A percentile compares a stretch with the other conserved stretches of the same genome.
These are phyloP conservation scores for Musa schizocarpa DNA, from an alignment of 176 grass and related monocot genomes.

Conservation along the genomic window DNA sequence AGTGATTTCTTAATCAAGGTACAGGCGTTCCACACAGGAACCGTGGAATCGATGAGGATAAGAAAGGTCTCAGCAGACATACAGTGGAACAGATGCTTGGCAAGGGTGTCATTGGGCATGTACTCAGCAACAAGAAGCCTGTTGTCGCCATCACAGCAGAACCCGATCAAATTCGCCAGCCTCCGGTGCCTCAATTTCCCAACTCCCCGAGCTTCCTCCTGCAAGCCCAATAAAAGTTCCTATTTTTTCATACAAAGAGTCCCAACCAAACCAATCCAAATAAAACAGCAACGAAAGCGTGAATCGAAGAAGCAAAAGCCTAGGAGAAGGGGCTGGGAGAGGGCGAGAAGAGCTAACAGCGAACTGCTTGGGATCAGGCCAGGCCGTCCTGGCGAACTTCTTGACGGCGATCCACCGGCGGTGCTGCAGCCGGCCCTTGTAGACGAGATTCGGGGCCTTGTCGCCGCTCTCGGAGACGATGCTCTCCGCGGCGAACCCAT, in stretches of 20 bases:
- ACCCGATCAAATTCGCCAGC: constrained; percentile 87
- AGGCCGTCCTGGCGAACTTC: constrained; percentile 81
- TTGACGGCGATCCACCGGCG: constrained; percentile 74
- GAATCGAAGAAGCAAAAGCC: not conserved
- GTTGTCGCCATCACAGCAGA: constrained; percentile 88
- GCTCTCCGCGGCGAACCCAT: constrained; percentile 51
- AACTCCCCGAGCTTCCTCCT: constrained; percentile 90
- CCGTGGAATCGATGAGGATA: not conserved
- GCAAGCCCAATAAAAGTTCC: constrained; percentile 2
- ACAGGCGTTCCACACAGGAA: not conserved
- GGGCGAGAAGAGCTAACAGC: constrained; percentile 37
- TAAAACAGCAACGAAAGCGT: not conserved
- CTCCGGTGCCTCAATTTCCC: constrained; percentile 64
- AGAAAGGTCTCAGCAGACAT: not conserved
- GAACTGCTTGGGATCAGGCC: constrained; percentile 98
- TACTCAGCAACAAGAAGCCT: constrained; percentile 91
- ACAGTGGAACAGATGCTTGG: constrained; percentile 98
- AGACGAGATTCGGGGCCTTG: constrained; percentile 91
- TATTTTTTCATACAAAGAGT: not conserved
- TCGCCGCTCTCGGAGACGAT: constrained; percentile 96
- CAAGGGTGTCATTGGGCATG: constrained; percentile 94
- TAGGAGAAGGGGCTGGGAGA: not conserved
- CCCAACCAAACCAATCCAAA: not conserved
- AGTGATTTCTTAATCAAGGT: constrained; percentile 1
- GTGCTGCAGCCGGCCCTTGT: constrained; percentile 54